phyloP scores from a whole-genome alignment of 208 protist species.

The Blastocrithidia nonstop region DNA sequence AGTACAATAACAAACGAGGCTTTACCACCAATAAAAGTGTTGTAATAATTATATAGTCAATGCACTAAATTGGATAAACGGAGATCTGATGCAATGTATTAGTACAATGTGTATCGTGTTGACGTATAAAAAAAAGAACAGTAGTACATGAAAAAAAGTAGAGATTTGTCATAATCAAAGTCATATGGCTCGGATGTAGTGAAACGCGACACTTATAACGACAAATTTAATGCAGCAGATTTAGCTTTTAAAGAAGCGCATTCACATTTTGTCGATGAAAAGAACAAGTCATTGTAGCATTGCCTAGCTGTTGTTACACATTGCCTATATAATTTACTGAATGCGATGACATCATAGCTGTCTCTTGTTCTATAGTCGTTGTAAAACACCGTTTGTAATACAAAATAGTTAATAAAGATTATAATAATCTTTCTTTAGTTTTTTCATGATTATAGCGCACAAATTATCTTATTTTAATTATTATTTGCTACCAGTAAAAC shows the following conservation, averaged over 20 bases:
- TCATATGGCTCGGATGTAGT: constrained; percentile 17
- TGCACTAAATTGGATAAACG: constrained; percentile 22
- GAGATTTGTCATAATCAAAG: constrained; percentile 27
- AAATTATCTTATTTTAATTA: too few species aligned
- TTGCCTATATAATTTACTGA: constrained; percentile 13
- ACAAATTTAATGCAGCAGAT: constrained; percentile 16
- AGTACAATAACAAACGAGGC: constrained; percentile 18
- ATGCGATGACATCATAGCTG: constrained; percentile 11
- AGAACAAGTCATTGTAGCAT: constrained; percentile 13
- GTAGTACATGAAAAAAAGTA: constrained; percentile 32
- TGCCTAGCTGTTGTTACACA: constrained; percentile 5
- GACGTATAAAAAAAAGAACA: constrained; percentile 28
- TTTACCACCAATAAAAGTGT: constrained; percentile 8
- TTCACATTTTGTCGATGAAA: too few species aligned
- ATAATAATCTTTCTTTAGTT: too few species aligned
- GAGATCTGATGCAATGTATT: constrained; percentile 21
- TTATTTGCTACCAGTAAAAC: too few species aligned
- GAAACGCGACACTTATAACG: constrained; percentile 22
- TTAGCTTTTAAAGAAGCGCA: constrained; percentile 28
- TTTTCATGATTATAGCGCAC: too few species aligned
- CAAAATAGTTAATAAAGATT: too few species aligned
- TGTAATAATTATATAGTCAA: constrained; percentile 25
- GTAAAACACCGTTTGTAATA: constrained; percentile 9
- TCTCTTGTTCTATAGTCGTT: constrained; percentile 7
- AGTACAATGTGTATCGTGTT: constrained; percentile 41